These are phyloP conservation scores for Neurospora sp. DNA, from an alignment of 495 filamentous ascomycete species.

Conservation along the genomic window DNA sequence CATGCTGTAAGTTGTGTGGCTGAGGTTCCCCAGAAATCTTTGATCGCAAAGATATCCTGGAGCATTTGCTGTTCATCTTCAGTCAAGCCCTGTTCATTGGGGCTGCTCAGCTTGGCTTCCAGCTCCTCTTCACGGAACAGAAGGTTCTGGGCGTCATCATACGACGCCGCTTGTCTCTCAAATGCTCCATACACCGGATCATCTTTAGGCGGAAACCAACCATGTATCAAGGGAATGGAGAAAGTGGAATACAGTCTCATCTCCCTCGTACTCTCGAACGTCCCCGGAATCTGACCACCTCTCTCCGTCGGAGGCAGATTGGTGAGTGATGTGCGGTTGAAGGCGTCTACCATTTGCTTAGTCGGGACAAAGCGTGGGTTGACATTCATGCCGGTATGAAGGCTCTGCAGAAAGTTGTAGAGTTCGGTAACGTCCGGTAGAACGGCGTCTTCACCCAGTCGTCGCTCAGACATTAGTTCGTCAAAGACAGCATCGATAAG, in stretches of 20 bases:
- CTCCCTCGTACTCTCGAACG: constrained; percentile 73
- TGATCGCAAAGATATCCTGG: constrained; percentile 71
- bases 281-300: constrained; percentile 46
- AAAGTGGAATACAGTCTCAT: constrained; percentile 84
- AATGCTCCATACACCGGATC: constrained; percentile 57
- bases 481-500: constrained; percentile 84
- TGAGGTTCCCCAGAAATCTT: constrained; percentile 64
- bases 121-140: constrained; percentile 82
- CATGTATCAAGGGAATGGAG: constrained; percentile 80
- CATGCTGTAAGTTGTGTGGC: constrained; percentile 79
- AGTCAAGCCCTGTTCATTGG: constrained; percentile 31
- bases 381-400: constrained; percentile 97
- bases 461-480: constrained; percentile 64
- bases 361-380: constrained; percentile 73
- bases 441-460: constrained; percentile 27
- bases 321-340: constrained; percentile 33
- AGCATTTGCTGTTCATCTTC: constrained; percentile 64
- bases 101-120: constrained; percentile 60
- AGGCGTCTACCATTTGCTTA: constrained; percentile 27
- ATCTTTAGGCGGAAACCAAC: constrained; percentile 67
- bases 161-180: constrained; percentile 59
- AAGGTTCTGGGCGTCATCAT: constrained; percentile 84
- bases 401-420: constrained; percentile 72
- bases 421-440: constrained; percentile 83
- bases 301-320: constrained; percentile 34